Percentiles rank a stretch among this genome's conserved stretches.
Conservation (phyloP, 345 rosid species). For the Populus tremula region DNA sequence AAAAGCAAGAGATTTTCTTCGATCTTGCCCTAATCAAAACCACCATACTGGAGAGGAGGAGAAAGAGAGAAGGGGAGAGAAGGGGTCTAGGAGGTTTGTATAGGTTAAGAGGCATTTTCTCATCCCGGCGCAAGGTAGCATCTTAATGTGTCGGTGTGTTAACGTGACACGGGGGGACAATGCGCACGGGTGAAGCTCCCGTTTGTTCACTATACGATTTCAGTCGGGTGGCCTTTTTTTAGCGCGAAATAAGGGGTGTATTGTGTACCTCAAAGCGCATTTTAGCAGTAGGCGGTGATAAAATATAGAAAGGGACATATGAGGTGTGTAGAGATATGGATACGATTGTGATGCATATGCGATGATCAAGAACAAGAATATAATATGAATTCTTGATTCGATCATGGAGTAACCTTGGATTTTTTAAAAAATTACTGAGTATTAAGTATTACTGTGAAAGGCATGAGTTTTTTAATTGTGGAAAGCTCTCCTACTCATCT, state of each 20-base stretch:
- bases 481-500: no score
- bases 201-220: slow-evolving; percentile 23
- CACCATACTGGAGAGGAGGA: slow-evolving; percentile 21
- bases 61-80: slow-evolving; percentile 4
- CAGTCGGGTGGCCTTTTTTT: neutral
- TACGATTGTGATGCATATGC: neutral
- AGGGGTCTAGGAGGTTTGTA: slow-evolving; percentile 15
- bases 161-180: neutral
- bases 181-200: slow-evolving; percentile 4
- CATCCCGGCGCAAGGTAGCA: slow-evolving; percentile 39
- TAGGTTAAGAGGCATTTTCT: slow-evolving; percentile 31
- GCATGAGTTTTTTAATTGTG: no score
- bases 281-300: neutral
- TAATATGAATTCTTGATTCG: neutral
- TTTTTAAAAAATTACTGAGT: no score
- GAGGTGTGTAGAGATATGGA: neutral
- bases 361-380: neutral
- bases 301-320: slow-evolving; percentile 16
- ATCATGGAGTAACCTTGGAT: no score
- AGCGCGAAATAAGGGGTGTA: neutral
- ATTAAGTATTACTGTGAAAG: no score
- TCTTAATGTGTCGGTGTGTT: neutral
- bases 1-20: slow-evolving; percentile 7
- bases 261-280: slow-evolving; percentile 1
- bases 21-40: slow-evolving; percentile 23